phyloP scores from a whole-genome alignment of 805 yeast genomes.

The Candida qinlingensis region DNA sequence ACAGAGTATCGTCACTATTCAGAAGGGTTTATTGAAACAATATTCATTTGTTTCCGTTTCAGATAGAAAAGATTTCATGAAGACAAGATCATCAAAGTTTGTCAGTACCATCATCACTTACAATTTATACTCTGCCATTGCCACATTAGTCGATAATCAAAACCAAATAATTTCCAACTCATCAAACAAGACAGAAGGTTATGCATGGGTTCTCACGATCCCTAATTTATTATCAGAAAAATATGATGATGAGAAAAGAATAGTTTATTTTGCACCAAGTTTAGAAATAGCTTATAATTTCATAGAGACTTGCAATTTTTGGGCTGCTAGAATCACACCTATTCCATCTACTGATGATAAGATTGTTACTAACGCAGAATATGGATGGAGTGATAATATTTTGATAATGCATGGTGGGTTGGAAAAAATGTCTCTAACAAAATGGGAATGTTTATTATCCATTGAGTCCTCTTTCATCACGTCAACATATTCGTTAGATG shows the following conservation, averaged over 20 bases:
- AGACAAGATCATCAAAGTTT: constrained; percentile 16
- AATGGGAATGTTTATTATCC: constrained; percentile 24
- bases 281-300: constrained; percentile 60
- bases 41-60: constrained; percentile 33
- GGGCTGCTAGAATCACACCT: constrained; percentile 84
- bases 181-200: constrained; percentile 13
- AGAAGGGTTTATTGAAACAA: constrained; percentile 43
- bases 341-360: constrained; percentile 67
- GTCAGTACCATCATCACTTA: constrained; percentile 19
- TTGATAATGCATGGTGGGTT: constrained; percentile 22
- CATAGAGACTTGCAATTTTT: constrained; percentile 76
- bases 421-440: constrained; percentile 12
- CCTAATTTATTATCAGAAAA: constrained; percentile 20
- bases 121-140: constrained; percentile 23
- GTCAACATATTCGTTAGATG: constrained; percentile 25
- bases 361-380: constrained; percentile 68
- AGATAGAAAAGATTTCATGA: constrained; percentile 18
- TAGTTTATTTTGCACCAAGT: constrained; percentile 22
- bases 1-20: constrained; percentile 43
- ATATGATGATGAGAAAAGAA: constrained; percentile 15
- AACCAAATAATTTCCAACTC: constrained; percentile 19
- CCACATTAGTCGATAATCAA: constrained; percentile 16
- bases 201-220: constrained; percentile 22
- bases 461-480: constrained; percentile 26
- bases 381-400: constrained; percentile 57